Evolutionary conservation across 2,329 filamentous ascomycete species (phyloP), one percentile per base, ranked within the genome.

Genomic region (Cladophialophora chaetospira): DNA sequence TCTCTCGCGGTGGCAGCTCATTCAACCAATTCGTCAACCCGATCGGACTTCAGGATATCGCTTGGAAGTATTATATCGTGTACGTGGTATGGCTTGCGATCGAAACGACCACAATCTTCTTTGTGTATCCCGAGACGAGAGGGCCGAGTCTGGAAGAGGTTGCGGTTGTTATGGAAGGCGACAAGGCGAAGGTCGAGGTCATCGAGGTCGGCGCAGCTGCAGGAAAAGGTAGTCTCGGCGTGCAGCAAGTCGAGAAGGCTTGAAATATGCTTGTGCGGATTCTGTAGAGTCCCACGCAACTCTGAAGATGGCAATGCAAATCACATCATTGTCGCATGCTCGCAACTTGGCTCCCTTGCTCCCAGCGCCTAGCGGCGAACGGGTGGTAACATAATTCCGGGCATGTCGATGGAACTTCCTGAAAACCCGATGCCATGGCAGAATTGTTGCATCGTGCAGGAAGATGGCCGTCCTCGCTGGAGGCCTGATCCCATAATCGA

Each of bases 1-100:
- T 57, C 50, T 55, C 50, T 6, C 54, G 54, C 8, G 53, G 50
- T 23, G 54, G 54, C 33, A 54, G 44, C 46, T 45, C 54, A 2
- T 55, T 61, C 49, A 61, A 61, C 36, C 57, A 60, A 35, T 60
- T 54, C 26, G 57, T 60, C 47, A 60, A 60, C 25, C 57, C 57
- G 3, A 60, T 60, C 15, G 53, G 53, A 4, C 74, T 77, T 0
- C 59, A 70, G 25, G 60, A 54, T 8, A 69, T 73, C 53, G 62
- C 52, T 4, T 73, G 70, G 70, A 70, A 65, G 50, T 72, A 70
- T 49, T 76, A 74, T n/a, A 68, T 76, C 21, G 72, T 72, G 10
- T 62, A 71, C 8, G 71, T 71, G 21, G 61, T 68, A 10, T 67
- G 68, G 36, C 58, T 60, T 5, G 55, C 45, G 8, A 40, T 63